phyloP scores from a whole-genome alignment of 2,329 filamentous ascomycete species.

The Huntiella bhutanensis region DNA sequence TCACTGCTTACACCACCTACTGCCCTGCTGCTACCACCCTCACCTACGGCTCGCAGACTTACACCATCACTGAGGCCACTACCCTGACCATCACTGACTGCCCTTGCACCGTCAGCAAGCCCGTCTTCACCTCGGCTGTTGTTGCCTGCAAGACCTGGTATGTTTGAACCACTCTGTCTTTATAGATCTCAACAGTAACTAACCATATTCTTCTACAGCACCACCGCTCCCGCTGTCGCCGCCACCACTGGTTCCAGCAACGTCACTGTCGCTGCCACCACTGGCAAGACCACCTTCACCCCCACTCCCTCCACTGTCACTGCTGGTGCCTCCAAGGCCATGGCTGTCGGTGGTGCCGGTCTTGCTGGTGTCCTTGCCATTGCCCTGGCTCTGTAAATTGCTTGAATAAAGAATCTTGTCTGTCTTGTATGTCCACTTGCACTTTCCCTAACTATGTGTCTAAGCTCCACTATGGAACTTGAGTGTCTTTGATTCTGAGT shows the following conservation, averaged over 20 bases:
- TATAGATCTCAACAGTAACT: neutral
- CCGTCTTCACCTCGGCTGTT: conserved; percentile 31
- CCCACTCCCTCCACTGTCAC: conserved; percentile 20
- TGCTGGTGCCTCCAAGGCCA: conserved; percentile 36
- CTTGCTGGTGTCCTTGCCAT: conserved; percentile 35
- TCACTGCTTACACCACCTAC: conserved; percentile 50
- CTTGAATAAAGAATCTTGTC: conserved; percentile 5
- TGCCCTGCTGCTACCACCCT: conserved; percentile 49
- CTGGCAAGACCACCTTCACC: conserved; percentile 12
- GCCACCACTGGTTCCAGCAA: conserved; percentile 1
- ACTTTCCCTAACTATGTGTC: no score
- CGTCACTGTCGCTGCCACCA: conserved; percentile 16
- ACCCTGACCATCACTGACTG: conserved; percentile 55
- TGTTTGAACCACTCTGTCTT: conserved; percentile 13
- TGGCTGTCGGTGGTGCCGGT: conserved; percentile 36
- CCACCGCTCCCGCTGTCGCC: conserved; percentile 12
- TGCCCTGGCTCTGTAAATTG: conserved; percentile 40
- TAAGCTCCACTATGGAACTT: no score
- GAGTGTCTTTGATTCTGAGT: no score
- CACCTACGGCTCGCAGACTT: conserved; percentile 45
- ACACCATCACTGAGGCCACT: conserved; percentile 48
- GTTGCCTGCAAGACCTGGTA: conserved; percentile 38
- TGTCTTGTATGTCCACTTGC: no score
- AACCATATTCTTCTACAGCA: neutral
- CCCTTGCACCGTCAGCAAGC: conserved; percentile 48